Conservation (phyloP, 768 basidiomycete genomes). For the Mycena alexandri region DNA sequence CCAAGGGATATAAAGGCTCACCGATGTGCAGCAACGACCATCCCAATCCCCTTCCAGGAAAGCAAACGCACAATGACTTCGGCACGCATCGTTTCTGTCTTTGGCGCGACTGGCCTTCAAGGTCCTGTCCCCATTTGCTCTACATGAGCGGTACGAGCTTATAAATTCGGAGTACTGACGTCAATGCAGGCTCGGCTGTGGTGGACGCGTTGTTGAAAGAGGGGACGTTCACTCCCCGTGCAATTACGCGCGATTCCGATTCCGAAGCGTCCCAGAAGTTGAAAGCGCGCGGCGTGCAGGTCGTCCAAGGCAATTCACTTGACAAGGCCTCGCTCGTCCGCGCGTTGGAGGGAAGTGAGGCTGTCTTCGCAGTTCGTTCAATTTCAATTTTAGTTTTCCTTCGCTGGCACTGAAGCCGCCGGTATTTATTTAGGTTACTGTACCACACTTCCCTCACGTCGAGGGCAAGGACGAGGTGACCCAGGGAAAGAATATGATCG, state of each 20-base stretch:
- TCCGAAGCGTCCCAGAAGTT: not conserved
- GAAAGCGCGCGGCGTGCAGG: not conserved
- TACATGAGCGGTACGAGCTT: too few species aligned
- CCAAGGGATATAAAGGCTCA: too few species aligned
- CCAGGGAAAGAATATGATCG: not conserved
- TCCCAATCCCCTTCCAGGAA: too few species aligned
- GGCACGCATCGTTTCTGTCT: too few species aligned
- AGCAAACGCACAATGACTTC: too few species aligned
- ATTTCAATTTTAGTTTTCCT: too few species aligned
- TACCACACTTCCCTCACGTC: not conserved
- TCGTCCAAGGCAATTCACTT: not conserved
- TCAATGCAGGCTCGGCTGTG: not conserved
- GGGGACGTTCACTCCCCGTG: not conserved
- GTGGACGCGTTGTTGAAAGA: not conserved
- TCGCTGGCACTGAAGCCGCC: not conserved
- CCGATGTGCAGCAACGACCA: too few species aligned
- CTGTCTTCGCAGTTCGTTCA: not conserved
- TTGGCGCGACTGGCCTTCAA: too few species aligned
- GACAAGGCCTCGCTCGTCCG: constrained; percentile 2
- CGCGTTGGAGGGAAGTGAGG: constrained; percentile 5
- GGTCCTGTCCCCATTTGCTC: too few species aligned
- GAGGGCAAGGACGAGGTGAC: not conserved
- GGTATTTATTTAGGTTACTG: not conserved
- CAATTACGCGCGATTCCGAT: not conserved
- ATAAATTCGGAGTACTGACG: too few species aligned